Evolutionary conservation across 345 rosid species (phyloP).

Genomic region (Hevea brasiliensis): DNA sequence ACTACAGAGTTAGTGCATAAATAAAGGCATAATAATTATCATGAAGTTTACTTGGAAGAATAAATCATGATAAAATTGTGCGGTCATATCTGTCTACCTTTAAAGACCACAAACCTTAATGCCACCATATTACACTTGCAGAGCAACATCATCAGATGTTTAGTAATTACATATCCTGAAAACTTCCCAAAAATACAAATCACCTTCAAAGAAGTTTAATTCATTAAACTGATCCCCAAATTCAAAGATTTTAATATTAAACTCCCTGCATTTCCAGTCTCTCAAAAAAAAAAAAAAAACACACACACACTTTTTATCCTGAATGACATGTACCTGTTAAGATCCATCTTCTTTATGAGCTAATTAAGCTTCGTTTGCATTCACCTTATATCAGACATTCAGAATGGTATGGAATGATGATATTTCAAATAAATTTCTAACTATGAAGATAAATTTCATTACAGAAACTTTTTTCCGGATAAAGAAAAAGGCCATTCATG

Average conservation of each 20-base stretch:
- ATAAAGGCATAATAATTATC: too few relatives aligned
- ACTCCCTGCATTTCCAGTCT: too few relatives aligned
- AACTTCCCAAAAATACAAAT: not conserved
- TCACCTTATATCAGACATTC: too few relatives aligned
- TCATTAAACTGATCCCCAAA: not conserved
- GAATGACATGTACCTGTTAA: not conserved
- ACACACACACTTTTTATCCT: too few relatives aligned
- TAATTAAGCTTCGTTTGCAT: too few relatives aligned
- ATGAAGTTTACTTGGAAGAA: not conserved
- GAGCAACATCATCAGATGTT: not conserved
- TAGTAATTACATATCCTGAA: not conserved
- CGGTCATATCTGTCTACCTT: not conserved
- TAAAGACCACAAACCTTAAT: too few relatives aligned
- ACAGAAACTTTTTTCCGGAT: not conserved
- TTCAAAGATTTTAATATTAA: constrained; percentile 5
- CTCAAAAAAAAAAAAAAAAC: not conserved
- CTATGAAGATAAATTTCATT: not conserved
- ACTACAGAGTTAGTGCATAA: too few relatives aligned
- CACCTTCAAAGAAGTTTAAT: not conserved
- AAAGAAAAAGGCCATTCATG: not conserved
- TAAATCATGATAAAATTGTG: not conserved
- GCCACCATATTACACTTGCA: not conserved
- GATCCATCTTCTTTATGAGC: not conserved
- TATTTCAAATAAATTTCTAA: too few relatives aligned
- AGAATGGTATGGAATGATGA: too few relatives aligned